phyloP scores from a whole-genome alignment of 1,139 yeast species.

The Wickerhamomyces sp. region DNA sequence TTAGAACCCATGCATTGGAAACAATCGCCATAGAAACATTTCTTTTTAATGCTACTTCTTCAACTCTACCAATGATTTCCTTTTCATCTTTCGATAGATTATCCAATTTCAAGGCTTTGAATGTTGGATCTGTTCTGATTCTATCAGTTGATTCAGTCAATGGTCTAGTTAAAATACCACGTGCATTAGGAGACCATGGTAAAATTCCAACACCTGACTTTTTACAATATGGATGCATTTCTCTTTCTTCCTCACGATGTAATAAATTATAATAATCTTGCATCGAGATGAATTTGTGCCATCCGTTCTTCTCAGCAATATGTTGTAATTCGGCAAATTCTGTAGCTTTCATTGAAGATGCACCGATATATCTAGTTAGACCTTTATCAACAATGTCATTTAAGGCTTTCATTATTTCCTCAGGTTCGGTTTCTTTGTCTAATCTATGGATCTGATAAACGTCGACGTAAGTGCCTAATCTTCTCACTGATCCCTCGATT shows the following conservation, averaged over 20 bases:
- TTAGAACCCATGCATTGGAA: conserved; percentile 51
- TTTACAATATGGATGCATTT: conserved; percentile 51
- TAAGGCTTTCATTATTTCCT: conserved; percentile 51
- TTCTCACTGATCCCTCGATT: conserved; percentile 39
- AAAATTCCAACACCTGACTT: conserved; percentile 42
- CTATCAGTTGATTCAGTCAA: conserved; percentile 16
- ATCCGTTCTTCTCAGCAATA: conserved; percentile 45
- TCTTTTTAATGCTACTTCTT: conserved; percentile 42
- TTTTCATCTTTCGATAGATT: conserved; percentile 23
- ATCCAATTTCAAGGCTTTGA: conserved; percentile 9
- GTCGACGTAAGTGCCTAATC: conserved; percentile 49
- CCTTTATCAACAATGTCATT: conserved; percentile 49
- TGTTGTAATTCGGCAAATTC: conserved; percentile 48
- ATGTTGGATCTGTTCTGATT: conserved; percentile 15
- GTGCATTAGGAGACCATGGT: conserved; percentile 50
- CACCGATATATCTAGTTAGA: conserved; percentile 51
- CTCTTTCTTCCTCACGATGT: conserved; percentile 58
- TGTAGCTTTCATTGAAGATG: conserved; percentile 47
- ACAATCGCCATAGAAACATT: conserved; percentile 48
- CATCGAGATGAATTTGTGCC: conserved; percentile 56
- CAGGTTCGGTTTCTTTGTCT: conserved; percentile 39
- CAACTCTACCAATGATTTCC: conserved; percentile 47
- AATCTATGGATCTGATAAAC: conserved; percentile 46
- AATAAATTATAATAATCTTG: conserved; percentile 53
- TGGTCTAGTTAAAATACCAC: conserved; percentile 45